Percentiles rank a stretch among this genome's conserved stretches.
phyloP scores from a whole-genome alignment of 2,329 filamentous ascomycete genomes.

The Aspergillus quadricinctus region DNA sequence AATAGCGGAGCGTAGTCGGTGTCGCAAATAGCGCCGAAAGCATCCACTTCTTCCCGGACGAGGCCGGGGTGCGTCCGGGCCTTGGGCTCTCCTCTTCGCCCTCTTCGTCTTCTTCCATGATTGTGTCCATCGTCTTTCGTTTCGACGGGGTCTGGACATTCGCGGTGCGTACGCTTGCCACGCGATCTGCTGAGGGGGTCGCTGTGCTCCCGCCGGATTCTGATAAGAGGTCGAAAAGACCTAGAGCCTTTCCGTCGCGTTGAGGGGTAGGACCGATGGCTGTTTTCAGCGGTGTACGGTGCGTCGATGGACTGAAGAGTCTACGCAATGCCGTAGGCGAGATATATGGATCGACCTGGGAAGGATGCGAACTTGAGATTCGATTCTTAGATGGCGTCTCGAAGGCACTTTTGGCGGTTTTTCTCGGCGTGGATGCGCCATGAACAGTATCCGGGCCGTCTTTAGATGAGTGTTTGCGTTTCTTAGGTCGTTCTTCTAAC shows the following conservation, averaged over 20 bases:
- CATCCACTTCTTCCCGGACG: constrained; percentile 42
- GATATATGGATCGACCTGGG: constrained; percentile 43
- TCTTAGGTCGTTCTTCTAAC: constrained; percentile 22
- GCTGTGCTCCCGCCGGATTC: constrained; percentile 35
- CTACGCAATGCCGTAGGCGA: constrained; percentile 37
- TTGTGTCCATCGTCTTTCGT: constrained; percentile 23
- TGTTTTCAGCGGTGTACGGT: constrained; percentile 33
- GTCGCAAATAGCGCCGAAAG: constrained; percentile 44
- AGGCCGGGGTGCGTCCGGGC: constrained; percentile 37
- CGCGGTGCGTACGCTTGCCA: constrained; percentile 24
- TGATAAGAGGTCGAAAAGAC: constrained; percentile 46
- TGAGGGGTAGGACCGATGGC: constrained; percentile 47
- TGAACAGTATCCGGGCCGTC: constrained; percentile 16
- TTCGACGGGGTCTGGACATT: constrained; percentile 37
- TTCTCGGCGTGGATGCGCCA: constrained; percentile 32
- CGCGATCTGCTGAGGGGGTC: constrained; percentile 28
- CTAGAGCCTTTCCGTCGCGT: constrained; percentile 45
- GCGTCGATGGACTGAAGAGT: constrained; percentile 34
- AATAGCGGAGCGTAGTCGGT: constrained; percentile 41
- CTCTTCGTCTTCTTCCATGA: constrained; percentile 25
- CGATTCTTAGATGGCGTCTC: constrained; percentile 30
- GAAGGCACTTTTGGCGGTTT: constrained; percentile 26
- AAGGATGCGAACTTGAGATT: constrained; percentile 29
- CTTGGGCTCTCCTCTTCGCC: constrained; percentile 22
- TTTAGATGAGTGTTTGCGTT: constrained; percentile 31